phyloP scores from a whole-genome alignment of 1,284 basidiomycete genomes.

The Puccinia triticina region DNA sequence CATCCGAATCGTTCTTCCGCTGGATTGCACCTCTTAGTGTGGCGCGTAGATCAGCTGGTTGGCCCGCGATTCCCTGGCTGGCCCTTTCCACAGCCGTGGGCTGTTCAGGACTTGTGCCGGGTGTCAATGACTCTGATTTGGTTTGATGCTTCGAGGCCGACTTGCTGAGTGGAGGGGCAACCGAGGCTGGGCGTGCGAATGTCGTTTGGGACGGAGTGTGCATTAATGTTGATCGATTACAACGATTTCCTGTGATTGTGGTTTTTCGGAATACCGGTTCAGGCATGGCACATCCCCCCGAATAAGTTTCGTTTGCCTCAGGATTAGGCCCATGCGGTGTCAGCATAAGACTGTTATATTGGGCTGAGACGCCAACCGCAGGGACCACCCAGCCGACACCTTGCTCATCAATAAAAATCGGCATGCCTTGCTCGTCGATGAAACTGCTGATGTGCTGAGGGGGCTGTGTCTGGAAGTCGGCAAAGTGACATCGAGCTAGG shows the following conservation, averaged over 20 bases:
- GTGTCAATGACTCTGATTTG: background rate
- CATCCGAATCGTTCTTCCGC: background rate
- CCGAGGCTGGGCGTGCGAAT: background rate
- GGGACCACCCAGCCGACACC: background rate
- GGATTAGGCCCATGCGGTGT: background rate
- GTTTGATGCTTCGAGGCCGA: background rate
- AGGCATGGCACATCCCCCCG: background rate
- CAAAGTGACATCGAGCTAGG: background rate
- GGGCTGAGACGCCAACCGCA: background rate
- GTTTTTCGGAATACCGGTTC: background rate
- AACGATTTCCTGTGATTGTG: background rate
- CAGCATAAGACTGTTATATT: background rate
- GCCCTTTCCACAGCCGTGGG: background rate
- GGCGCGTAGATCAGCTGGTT: background rate
- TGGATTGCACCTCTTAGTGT: background rate
- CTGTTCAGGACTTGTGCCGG: background rate
- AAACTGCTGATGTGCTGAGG: background rate
- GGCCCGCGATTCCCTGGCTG: background rate
- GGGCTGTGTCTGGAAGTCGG: conserved; percentile 1
- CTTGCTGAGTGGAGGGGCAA: background rate
- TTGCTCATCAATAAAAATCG: background rate
- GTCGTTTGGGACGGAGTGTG: background rate
- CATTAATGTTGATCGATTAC: conserved; percentile 16
- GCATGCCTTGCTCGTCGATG: background rate
- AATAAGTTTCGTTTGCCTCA: background rate